A percentile compares a stretch with the other conserved stretches of the same genome.
Conservation (phyloP, 2,329 filamentous ascomycete species). For the Calycina herbarum region DNA sequence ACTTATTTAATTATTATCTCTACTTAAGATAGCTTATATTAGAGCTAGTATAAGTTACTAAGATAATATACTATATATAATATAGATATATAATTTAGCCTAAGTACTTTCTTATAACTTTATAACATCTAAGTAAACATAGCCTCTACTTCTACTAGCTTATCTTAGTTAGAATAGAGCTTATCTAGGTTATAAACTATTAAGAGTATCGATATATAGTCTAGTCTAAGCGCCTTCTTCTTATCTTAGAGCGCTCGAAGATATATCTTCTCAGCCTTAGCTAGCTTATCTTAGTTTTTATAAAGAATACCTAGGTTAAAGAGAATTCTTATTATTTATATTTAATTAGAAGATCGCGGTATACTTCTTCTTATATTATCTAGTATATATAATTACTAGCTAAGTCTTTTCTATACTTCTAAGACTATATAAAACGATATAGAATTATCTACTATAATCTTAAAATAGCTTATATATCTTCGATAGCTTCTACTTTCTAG, state of each 20-base stretch:
- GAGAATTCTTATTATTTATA: too few species aligned
- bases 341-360: too few species aligned
- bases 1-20: neutral
- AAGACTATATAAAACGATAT: too few species aligned
- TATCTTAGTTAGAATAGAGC: slow-evolving; percentile 6
- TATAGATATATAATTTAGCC: neutral
- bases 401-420: too few species aligned
- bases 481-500: too few species aligned
- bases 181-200: slow-evolving; percentile 6
- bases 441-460: too few species aligned
- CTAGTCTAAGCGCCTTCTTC: neutral
- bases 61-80: too few species aligned
- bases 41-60: too few species aligned
- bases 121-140: slow-evolving; percentile 8
- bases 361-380: too few species aligned
- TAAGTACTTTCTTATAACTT: slow-evolving; percentile 22
- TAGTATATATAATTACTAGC: too few species aligned
- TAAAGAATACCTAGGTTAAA: neutral
- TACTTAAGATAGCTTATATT: neutral
- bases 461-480: too few species aligned
- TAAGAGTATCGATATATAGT: slow-evolving; percentile 8
- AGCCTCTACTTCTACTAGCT: slow-evolving; percentile 9
- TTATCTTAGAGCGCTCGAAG: too few species aligned
- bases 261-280: neutral
- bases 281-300: neutral